A percentile compares a stretch with the other conserved stretches of the same genome.
These are phyloP conservation scores for Agaricales sp. DNA, from an alignment of 1,284 basidiomycete genomes.

Conservation along the genomic window DNA sequence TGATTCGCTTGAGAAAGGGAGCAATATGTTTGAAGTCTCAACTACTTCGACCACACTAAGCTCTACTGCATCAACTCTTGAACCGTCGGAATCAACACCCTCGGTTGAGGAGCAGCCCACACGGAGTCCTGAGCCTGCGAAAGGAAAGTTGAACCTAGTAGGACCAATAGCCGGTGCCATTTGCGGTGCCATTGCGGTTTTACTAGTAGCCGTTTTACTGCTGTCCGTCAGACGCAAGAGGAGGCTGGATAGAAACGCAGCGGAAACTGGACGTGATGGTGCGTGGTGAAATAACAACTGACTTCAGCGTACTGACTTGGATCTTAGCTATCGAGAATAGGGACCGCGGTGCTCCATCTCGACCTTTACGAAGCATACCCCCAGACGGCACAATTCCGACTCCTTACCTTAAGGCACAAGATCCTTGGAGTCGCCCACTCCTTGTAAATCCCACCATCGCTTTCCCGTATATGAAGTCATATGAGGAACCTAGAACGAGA, in stretches of 20 bases:
- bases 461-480: not conserved
- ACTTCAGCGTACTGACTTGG: too few relatives aligned
- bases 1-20: not conserved
- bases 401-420: not conserved
- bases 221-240: not conserved
- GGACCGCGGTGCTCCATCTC: too few relatives aligned
- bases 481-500: too few relatives aligned
- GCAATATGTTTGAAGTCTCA: not conserved
- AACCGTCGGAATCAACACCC: too few relatives aligned
- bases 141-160: not conserved
- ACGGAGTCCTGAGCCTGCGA: not conserved
- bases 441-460: not conserved
- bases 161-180: not conserved
- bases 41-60: too few relatives aligned
- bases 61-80: too few relatives aligned
- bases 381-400: not conserved
- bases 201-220: not conserved
- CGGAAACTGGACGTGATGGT: not conserved
- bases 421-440: not conserved
- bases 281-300: not conserved
- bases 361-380: not conserved
- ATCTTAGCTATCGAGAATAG: too few relatives aligned
- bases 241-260: too few relatives aligned
- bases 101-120: not conserved
- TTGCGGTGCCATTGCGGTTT: not conserved